These are phyloP conservation scores for Diaporthe ampelina DNA, from an alignment of 2,329 filamentous ascomycete species.

Conservation along the genomic window DNA sequence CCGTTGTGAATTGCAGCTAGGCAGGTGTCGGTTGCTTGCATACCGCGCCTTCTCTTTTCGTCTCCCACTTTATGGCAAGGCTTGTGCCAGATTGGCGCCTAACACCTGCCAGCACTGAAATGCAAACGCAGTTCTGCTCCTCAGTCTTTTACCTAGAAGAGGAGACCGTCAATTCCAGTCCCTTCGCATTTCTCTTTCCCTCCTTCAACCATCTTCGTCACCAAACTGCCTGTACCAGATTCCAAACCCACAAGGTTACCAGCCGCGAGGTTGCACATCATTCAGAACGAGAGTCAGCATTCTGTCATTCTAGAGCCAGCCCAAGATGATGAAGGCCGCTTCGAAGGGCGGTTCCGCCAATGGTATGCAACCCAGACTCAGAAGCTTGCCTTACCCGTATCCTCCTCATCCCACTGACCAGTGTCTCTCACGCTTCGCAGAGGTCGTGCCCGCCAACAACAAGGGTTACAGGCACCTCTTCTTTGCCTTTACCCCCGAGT, in stretches of 20 bases:
- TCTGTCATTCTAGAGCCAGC: not conserved
- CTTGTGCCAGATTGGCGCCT: not conserved
- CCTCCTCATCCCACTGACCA: not conserved
- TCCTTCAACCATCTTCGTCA: not conserved
- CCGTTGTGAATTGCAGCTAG: not conserved
- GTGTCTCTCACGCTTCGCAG: not conserved
- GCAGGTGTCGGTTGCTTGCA: constrained; percentile 13
- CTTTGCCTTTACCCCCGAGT: constrained; percentile 33
- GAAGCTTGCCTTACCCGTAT: not conserved
- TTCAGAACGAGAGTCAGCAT: not conserved
- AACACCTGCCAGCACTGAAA: not conserved
- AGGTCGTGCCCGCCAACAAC: not conserved
- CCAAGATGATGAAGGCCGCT: not conserved
- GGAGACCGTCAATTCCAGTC: not conserved
- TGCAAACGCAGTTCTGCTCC: not conserved
- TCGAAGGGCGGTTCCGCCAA: not conserved
- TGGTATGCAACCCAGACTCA: not conserved
- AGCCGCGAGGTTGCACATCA: not conserved
- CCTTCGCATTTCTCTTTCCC: not conserved
- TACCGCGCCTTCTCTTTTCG: not conserved
- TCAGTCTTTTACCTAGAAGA: not conserved
- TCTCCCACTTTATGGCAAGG: not conserved
- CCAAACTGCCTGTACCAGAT: not conserved
- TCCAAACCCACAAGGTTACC: not conserved
- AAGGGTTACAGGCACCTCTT: constrained; percentile 11